phyloP scores from a whole-genome alignment of 2,329 filamentous ascomycete species.

The Ophiostoma triangulosporum region DNA sequence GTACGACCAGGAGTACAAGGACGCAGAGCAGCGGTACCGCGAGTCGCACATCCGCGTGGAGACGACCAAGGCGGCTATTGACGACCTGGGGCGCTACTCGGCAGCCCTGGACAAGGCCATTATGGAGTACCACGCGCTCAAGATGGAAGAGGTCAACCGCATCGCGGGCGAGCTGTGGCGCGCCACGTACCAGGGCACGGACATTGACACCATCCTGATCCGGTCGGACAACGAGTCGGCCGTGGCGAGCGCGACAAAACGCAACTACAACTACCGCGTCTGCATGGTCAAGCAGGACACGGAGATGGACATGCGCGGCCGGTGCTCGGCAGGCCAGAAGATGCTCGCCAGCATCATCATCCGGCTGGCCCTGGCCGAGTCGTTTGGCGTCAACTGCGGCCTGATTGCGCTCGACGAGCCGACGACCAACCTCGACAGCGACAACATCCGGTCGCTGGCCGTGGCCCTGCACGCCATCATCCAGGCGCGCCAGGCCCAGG shows the following conservation, averaged over 20 bases:
- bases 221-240: slow-evolving; percentile 74
- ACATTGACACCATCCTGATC: slow-evolving; percentile 94
- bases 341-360: slow-evolving; percentile 96
- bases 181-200: slow-evolving; percentile 89
- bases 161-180: slow-evolving; percentile 97
- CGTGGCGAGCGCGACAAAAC: slow-evolving; percentile 26
- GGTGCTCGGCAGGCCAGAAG: slow-evolving; percentile 92
- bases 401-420: slow-evolving; percentile 89
- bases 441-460: slow-evolving; percentile 87
- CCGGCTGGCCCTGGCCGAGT: slow-evolving; percentile 86
- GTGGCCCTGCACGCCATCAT: slow-evolving; percentile 80
- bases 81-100: slow-evolving; percentile 73
- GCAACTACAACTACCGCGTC: slow-evolving; percentile 87
- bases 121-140: slow-evolving; percentile 89
- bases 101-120: slow-evolving; percentile 87
- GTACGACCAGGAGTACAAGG: slow-evolving; percentile 76
- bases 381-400: slow-evolving; percentile 90
- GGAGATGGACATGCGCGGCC: slow-evolving; percentile 98
- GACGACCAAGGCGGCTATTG: slow-evolving; percentile 84
- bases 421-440: slow-evolving; percentile 87
- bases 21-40: slow-evolving; percentile 68
- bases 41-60: slow-evolving; percentile 80
- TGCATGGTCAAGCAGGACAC: slow-evolving; percentile 96
- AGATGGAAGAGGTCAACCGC: slow-evolving; percentile 96
- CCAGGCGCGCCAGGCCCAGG: slow-evolving; percentile 64